phyloP scores from a whole-genome alignment of 768 basidiomycete species.

The Mycena amicta region DNA sequence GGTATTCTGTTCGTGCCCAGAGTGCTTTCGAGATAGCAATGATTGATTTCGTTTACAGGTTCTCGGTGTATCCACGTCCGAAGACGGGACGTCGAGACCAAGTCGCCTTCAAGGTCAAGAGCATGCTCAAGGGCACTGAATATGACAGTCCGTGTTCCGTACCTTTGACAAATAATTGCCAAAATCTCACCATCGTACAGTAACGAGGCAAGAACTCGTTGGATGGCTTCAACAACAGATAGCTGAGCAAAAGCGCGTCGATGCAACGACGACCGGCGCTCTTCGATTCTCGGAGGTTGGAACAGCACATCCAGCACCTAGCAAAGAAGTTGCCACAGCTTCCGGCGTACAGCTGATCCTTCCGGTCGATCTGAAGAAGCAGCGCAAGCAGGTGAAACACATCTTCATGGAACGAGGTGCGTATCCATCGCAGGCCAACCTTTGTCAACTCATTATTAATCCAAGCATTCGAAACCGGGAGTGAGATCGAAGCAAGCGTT shows the following conservation, averaged over 20 bases:
- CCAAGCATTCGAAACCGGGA: slow-evolving; percentile 64
- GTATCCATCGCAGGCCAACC: too few species aligned
- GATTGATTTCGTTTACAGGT: too few species aligned
- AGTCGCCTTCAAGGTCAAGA: slow-evolving; percentile 80
- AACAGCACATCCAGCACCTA: slow-evolving; percentile 33
- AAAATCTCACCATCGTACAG: slow-evolving; percentile 25
- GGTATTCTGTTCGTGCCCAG: slow-evolving; percentile 85
- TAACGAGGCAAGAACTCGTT: slow-evolving; percentile 69
- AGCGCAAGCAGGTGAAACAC: slow-evolving; percentile 70
- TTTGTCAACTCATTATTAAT: too few species aligned
- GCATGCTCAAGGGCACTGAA: slow-evolving; percentile 77
- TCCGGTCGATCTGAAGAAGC: slow-evolving; percentile 72
- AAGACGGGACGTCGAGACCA: slow-evolving; percentile 60
- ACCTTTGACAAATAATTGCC: too few species aligned
- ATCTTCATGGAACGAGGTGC: slow-evolving; percentile 70
- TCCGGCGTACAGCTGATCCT: slow-evolving; percentile 66
- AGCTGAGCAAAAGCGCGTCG: slow-evolving; percentile 76
- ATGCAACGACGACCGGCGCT: slow-evolving; percentile 65
- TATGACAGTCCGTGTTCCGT: slow-evolving; percentile 67
- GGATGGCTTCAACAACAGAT: slow-evolving; percentile 78
- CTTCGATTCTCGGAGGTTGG: slow-evolving; percentile 42
- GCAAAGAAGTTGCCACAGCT: slow-evolving; percentile 39
- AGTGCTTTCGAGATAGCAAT: too few species aligned
- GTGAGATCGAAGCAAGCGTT: slow-evolving; percentile 59
- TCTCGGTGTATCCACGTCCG: slow-evolving; percentile 52